These are phyloP conservation scores for Mytilinidion resinicola DNA, from an alignment of 495 filamentous ascomycete species.

Conservation along the genomic window DNA sequence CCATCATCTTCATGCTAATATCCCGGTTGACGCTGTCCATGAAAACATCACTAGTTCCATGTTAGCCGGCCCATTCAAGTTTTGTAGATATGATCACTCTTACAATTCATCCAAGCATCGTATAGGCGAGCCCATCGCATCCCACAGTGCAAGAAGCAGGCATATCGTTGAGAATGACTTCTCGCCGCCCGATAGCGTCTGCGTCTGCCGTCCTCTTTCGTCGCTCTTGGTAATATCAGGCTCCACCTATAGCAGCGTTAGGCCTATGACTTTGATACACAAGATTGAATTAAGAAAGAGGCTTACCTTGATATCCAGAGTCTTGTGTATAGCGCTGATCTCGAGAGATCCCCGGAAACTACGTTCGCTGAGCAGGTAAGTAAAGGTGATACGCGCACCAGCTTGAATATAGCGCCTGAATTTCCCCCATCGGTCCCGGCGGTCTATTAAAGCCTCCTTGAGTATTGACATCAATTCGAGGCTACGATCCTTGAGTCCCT, in stretches of 20 bases:
- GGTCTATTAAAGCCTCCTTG: slow-evolving; percentile 59
- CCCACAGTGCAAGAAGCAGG: slow-evolving; percentile 86
- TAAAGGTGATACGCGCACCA: slow-evolving; percentile 78
- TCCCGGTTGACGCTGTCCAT: slow-evolving; percentile 97
- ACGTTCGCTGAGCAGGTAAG: slow-evolving; percentile 78
- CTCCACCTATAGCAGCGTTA: slow-evolving; percentile 46
- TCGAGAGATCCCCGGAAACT: slow-evolving; percentile 76
- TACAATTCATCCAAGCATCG: slow-evolving; percentile 94
- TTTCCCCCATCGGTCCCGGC: slow-evolving; percentile 66
- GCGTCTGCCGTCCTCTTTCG: slow-evolving; percentile 68
- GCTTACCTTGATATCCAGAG: slow-evolving; percentile 67
- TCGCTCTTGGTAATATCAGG: slow-evolving; percentile 68
- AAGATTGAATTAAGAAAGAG: neutral
- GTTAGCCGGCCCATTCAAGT: neutral
- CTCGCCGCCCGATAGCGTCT: slow-evolving; percentile 89
- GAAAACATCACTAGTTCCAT: slow-evolving; percentile 71
- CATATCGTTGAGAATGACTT: slow-evolving; percentile 98
- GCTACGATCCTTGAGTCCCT: slow-evolving; percentile 48
- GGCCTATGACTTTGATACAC: neutral
- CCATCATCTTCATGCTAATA: slow-evolving; percentile 88
- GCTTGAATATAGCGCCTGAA: slow-evolving; percentile 80
- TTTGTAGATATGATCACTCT: slow-evolving; percentile 17
- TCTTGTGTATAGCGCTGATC: slow-evolving; percentile 66
- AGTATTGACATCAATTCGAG: slow-evolving; percentile 35
- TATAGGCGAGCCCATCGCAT: slow-evolving; percentile 93